These are phyloP conservation scores for Solanum lignicaule DNA, from an alignment of 257 asterid species.

Conservation along the genomic window DNA sequence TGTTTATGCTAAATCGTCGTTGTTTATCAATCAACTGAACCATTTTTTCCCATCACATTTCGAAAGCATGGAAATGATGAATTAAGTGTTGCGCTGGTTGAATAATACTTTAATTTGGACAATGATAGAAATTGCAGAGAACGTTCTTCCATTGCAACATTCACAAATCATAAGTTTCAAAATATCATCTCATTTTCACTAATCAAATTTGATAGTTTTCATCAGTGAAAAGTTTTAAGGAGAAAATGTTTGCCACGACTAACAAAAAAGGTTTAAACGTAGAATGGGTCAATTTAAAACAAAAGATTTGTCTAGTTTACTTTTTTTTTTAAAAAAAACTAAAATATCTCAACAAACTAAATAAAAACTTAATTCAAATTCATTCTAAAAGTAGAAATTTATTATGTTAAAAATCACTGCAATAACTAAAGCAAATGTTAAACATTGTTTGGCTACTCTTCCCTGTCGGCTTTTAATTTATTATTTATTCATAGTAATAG, in stretches of 20 bases:
- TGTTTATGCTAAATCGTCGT: no score
- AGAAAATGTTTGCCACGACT: background rate
- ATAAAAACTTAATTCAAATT: background rate
- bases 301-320: background rate
- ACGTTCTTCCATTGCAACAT: background rate
- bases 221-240: no score
- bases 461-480: background rate
- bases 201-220: background rate
- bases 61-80: no score
- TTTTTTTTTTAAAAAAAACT: background rate
- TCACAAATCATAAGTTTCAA: no score
- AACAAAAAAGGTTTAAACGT: background rate
- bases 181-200: background rate
- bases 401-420: background rate
- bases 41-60: no score
- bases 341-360: background rate
- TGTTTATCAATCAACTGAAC: no score
- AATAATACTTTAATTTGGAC: no score
- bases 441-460: background rate
- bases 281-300: background rate
- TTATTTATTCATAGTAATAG: background rate
- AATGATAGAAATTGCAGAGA: background rate
- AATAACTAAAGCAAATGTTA: background rate
- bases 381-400: background rate
- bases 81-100: no score